Conservation (phyloP, 1,284 basidiomycete species). For the Fomes fomentarius region DNA sequence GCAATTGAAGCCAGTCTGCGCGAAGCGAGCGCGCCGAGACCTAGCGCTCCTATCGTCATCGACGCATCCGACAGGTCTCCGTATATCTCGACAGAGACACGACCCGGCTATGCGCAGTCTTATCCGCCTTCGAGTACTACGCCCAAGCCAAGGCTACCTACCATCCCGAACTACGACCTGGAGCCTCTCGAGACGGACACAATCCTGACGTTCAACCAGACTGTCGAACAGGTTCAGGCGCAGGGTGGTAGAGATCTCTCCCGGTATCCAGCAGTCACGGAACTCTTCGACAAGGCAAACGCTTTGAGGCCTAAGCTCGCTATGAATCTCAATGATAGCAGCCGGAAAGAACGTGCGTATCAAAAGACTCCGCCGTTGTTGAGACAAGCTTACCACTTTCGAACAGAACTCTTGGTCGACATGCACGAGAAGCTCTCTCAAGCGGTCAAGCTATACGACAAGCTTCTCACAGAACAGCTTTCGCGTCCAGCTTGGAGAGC, state of each 20-base stretch:
- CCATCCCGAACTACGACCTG: constrained; percentile 77
- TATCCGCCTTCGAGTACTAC: constrained; percentile 45
- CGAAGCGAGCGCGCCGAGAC: constrained; percentile 79
- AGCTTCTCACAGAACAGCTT: constrained; percentile 84
- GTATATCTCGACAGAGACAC: constrained; percentile 6
- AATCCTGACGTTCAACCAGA: constrained; percentile 88
- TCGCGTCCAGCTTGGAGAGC: constrained; percentile 68
- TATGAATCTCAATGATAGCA: constrained; percentile 84
- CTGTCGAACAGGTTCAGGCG: constrained; percentile 81
- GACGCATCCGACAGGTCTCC: constrained; percentile 47
- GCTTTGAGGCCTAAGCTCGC: constrained; percentile 83
- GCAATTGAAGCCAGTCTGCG: constrained; percentile 95
- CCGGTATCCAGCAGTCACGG: constrained; percentile 80
- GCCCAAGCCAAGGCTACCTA: constrained; percentile 48
- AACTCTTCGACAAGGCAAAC: constrained; percentile 85
- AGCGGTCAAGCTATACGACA: constrained; percentile 90
- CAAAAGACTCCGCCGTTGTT: neutral
- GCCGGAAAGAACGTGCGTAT: constrained; percentile 74
- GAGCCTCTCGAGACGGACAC: constrained; percentile 80
- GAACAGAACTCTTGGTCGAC: constrained; percentile 78
- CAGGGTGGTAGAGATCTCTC: constrained; percentile 80
- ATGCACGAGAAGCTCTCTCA: constrained; percentile 95
- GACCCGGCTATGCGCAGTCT: constrained; percentile 33
- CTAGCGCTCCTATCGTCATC: constrained; percentile 73
- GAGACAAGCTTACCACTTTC: neutral